Base-by-base conservation (phyloP, 139 green algal genomes). In the Zygnema circumcarinatum region DNA sequence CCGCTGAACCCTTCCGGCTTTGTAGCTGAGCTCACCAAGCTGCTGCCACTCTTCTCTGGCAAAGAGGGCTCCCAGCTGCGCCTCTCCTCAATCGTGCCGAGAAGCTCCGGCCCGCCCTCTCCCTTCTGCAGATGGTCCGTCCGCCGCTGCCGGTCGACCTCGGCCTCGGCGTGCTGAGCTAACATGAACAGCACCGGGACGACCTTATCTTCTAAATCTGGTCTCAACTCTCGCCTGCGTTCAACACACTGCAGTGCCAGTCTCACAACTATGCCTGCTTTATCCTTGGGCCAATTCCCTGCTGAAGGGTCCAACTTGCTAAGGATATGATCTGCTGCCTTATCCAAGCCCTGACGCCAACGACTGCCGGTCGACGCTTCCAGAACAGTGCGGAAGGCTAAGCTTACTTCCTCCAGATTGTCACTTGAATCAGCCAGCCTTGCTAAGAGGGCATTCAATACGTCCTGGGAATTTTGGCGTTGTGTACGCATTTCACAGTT, bases 211-310 rank as follows among this genome's bases (percentile, higher is more conserved):
- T 40, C 69, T 11, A 78, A 52, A 41, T 78, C 69, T 11, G 69
- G 69, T 40, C 69, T 39, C 7, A 52, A 11, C 16, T 39, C 33
- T 39, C 69, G 69, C 69, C 7, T 36, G 7, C 16, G 7, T 40
- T 78, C 69, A 3, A 78, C 69, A 78, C 69, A 78, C 11, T 40
- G 69, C 16, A 78, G 16, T 25, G 69, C 69, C 11, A 78, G 11
- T 39, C 69, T 39, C 69, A 78, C 69, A 39, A 78, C 69, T 52
- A 39, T 39, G 3, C 7, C 69, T 25, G 69, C 69, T 40, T 52
- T 39, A 25, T 78, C 35, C 16, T 52, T 78, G 11, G 69, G 69
- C 69, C 69, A 78, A 41, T 40, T 78, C 11, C 69, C 69, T 11
- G 69, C 69, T 3, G 16, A 78, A 25, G 7, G 3, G 11, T 78